phyloP scores from a whole-genome alignment of 129 eudicot species.

The Saussurea involucrata region DNA sequence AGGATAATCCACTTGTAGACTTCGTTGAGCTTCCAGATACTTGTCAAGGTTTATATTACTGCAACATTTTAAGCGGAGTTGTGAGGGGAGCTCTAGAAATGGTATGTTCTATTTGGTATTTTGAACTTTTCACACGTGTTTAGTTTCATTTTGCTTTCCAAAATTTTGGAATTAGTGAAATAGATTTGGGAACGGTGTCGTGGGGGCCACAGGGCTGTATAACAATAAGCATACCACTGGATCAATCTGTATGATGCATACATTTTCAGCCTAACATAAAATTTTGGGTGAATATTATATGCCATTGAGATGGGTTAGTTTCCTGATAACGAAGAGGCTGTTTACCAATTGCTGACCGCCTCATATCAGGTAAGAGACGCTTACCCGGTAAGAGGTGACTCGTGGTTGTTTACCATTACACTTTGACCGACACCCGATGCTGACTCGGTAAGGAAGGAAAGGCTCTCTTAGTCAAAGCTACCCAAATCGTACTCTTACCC shows the following conservation, averaged over 20 bases:
- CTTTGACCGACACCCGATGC: no score
- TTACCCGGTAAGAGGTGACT: no score
- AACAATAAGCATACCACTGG: not conserved
- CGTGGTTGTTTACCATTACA: no score
- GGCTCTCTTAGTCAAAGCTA: no score
- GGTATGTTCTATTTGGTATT: constrained; percentile 39
- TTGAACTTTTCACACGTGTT: not conserved
- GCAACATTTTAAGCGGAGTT: constrained; percentile 93
- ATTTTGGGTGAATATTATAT: not conserved
- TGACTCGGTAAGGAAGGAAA: no score
- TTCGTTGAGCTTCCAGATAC: constrained; percentile 99
- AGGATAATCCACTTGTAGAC: constrained; percentile 97
- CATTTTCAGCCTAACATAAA: not conserved
- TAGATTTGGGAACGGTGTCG: not conserved
- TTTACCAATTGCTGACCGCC: no score
- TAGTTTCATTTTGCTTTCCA: not conserved
- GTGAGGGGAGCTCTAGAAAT: constrained; percentile 98
- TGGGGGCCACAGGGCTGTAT: not conserved
- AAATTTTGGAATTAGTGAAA: not conserved
- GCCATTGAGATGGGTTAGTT: not conserved
- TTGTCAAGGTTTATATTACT: constrained; percentile 93
- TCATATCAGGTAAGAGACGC: no score
- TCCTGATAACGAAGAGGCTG: not conserved
- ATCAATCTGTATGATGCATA: not conserved
- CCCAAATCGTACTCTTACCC: no score